Conservation (phyloP, 192 early-diverging fungal species). For the Podila epigama region DNA sequence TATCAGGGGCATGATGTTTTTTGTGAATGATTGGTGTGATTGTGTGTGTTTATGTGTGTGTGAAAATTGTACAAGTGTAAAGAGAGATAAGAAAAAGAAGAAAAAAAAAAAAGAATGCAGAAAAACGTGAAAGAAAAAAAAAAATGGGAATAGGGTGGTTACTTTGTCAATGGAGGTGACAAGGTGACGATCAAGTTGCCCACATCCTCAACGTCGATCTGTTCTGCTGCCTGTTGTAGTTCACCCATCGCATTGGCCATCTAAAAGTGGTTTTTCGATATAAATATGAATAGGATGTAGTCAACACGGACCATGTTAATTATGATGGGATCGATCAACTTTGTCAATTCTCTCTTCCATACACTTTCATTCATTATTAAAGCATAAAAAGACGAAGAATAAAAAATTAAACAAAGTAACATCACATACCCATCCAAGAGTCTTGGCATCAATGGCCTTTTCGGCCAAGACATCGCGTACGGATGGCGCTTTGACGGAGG, state of each 20-base stretch:
- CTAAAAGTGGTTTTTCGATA: slow-evolving; percentile 2
- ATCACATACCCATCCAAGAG: slow-evolving; percentile 39
- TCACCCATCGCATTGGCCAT: slow-evolving; percentile 47
- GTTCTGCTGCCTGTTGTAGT: slow-evolving; percentile 44
- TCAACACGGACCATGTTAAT: neutral
- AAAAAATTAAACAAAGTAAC: neutral
- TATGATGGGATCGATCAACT: neutral
- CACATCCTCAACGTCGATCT: slow-evolving; percentile 47
- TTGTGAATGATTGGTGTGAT: neutral
- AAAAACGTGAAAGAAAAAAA: neutral
- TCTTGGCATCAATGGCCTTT: slow-evolving; percentile 44
- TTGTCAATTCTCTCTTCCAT: slow-evolving; percentile 4
- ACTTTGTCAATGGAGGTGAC: slow-evolving; percentile 21
- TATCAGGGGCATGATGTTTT: too few species aligned
- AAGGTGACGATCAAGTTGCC: slow-evolving; percentile 46
- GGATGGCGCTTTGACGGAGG: slow-evolving; percentile 37
- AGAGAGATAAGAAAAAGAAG: neutral
- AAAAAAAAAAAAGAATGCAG: neutral
- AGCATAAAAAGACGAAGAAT: too few species aligned
- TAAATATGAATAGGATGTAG: neutral
- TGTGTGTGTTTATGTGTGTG: neutral
- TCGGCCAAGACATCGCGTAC: slow-evolving; percentile 43
- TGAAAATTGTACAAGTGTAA: neutral
- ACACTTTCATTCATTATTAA: neutral
- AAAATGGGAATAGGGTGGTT: neutral